phyloP scores from a whole-genome alignment of 768 basidiomycete genomes.

The Sistotremastrum niveocremeum region DNA sequence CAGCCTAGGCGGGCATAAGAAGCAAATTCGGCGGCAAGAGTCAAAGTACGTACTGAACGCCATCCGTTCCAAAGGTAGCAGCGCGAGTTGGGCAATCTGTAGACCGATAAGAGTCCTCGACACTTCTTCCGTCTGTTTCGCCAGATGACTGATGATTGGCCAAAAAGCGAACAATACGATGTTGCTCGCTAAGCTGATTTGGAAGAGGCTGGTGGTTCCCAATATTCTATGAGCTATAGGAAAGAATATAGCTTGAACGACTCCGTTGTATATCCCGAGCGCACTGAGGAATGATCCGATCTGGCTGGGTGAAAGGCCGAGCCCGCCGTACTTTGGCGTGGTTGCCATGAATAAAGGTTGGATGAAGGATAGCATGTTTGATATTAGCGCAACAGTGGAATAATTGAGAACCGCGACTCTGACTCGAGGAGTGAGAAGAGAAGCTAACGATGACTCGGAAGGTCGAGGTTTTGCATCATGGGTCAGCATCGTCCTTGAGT shows the following conservation, averaged over 20 bases:
- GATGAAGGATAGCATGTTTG: conserved; percentile 24
- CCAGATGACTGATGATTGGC: no score
- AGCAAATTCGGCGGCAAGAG: neutral
- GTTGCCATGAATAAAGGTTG: conserved; percentile 27
- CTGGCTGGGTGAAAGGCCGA: conserved; percentile 21
- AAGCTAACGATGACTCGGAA: no score
- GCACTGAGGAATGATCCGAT: conserved; percentile 25
- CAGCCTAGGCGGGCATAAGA: conserved; percentile 29
- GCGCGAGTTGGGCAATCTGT: conserved; percentile 33
- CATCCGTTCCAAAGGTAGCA: conserved; percentile 35
- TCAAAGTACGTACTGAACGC: conserved; percentile 36
- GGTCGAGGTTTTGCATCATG: no score
- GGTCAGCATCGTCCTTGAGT: no score
- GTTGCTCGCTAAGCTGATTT: no score
- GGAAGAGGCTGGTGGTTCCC: conserved; percentile 23
- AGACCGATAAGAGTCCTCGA: no score
- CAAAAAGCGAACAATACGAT: no score
- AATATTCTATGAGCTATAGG: conserved; percentile 20
- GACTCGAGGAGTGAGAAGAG: conserved; percentile 19
- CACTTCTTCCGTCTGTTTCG: no score
- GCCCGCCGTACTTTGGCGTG: conserved; percentile 24
- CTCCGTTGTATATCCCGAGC: conserved; percentile 24
- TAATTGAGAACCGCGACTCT: conserved; percentile 22
- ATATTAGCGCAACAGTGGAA: conserved; percentile 20
- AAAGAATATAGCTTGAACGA: conserved; percentile 25